These are phyloP conservation scores for Microbotryum intermedium DNA, from an alignment of 1,284 basidiomycete genomes.

Conservation along the genomic window DNA sequence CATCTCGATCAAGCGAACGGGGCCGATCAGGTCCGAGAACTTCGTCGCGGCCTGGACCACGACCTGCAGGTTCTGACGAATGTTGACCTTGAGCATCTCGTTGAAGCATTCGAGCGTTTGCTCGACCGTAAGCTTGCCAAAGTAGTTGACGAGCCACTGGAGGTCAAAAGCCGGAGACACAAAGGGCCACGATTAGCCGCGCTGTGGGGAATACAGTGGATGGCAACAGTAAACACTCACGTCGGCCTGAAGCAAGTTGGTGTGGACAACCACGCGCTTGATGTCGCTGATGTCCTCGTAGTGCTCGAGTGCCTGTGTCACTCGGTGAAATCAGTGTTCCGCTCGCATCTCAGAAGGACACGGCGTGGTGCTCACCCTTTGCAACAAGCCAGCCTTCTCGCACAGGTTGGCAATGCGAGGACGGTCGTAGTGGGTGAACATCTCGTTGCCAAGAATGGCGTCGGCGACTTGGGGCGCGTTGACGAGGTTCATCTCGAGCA, in stretches of 20 bases:
- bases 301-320: conserved; percentile 78
- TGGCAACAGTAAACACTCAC: conserved; percentile 42
- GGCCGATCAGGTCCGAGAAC: conserved; percentile 96
- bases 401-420: conserved; percentile 96
- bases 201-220: background rate
- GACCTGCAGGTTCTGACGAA: conserved; percentile 93
- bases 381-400: conserved; percentile 93
- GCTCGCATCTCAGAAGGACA: background rate
- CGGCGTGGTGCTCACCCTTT: conserved; percentile 46
- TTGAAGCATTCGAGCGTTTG: conserved; percentile 94
- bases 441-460: conserved; percentile 96
- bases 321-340: background rate
- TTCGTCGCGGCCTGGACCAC: conserved; percentile 98
- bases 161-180: background rate
- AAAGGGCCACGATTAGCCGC: background rate
- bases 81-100: conserved; percentile 96
- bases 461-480: conserved; percentile 98
- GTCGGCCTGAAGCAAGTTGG: conserved; percentile 74
- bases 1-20: conserved; percentile 96
- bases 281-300: conserved; percentile 97
- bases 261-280: conserved; percentile 95
- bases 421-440: conserved; percentile 96
- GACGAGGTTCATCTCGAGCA: conserved; percentile 96
- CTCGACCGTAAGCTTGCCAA: conserved; percentile 95
- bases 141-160: conserved; percentile 95